phyloP scores from a whole-genome alignment of 106 monocot genomes.

The Agapanthus africanus region DNA sequence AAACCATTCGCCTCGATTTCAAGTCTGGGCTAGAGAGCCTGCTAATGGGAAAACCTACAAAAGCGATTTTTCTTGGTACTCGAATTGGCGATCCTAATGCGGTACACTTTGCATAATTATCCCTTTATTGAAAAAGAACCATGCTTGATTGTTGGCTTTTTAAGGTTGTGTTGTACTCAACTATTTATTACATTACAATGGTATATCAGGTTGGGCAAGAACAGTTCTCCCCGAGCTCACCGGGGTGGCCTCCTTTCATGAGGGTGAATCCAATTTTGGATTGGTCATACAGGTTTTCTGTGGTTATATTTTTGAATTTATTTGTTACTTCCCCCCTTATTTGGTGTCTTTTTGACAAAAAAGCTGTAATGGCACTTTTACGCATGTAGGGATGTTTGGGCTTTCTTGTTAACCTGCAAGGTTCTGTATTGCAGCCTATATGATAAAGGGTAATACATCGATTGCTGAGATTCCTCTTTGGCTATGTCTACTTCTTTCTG shows the following conservation, averaged over 20 bases:
- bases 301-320: conserved; percentile 13
- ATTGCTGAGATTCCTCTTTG: conserved; percentile 2
- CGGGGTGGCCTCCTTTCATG: conserved; percentile 99
- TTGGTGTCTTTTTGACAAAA: background rate
- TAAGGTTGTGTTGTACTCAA: background rate
- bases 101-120: conserved; percentile 28
- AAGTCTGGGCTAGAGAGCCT: conserved; percentile 84
- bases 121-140: background rate
- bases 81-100: conserved; percentile 99
- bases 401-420: conserved; percentile 86
- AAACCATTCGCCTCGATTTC: conserved; percentile 81
- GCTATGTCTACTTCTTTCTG: background rate
- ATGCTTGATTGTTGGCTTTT: background rate
- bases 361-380: background rate
- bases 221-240: conserved; percentile 96
- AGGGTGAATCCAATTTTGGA: conserved; percentile 99
- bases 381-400: conserved; percentile 81
- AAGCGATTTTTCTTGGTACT: conserved; percentile 98
- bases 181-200: background rate
- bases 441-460: conserved; percentile 78
- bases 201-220: conserved; percentile 88
- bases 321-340: background rate
- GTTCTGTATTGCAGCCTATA: conserved; percentile 90
- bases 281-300: conserved; percentile 96
- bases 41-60: conserved; percentile 64